phyloP scores from a whole-genome alignment of 805 yeast genomes.

The Wickerhamiella siamensis region DNA sequence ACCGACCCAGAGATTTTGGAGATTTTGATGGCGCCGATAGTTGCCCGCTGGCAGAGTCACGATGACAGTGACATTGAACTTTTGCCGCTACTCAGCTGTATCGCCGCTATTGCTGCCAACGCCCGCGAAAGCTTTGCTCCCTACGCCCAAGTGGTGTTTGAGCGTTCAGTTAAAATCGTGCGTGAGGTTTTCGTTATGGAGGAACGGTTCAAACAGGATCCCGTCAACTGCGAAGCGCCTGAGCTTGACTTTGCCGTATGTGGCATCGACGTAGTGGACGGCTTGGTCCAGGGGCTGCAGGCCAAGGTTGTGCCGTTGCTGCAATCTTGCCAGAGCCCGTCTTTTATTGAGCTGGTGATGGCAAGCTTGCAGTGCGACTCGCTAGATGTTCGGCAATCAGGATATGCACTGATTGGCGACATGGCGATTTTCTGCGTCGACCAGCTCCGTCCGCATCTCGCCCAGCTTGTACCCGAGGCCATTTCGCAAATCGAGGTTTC shows the following conservation, averaged over 20 bases:
- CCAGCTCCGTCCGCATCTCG: conserved; percentile 22
- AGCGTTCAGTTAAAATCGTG: conserved; percentile 59
- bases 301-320: conserved; percentile 44
- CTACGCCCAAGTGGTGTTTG: conserved; percentile 74
- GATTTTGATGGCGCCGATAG: conserved; percentile 62
- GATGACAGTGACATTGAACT: conserved; percentile 68
- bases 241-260: conserved; percentile 87
- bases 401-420: conserved; percentile 84
- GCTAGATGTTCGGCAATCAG: conserved; percentile 86
- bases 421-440: conserved; percentile 50
- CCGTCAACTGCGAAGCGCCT: conserved; percentile 40
- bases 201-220: conserved; percentile 48
- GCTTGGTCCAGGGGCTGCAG: conserved; percentile 80
- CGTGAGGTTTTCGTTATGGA: conserved; percentile 53
- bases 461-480: conserved; percentile 29
- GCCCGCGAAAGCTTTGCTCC: conserved; percentile 77
- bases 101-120: conserved; percentile 81
- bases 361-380: conserved; percentile 60
- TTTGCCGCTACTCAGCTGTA: conserved; percentile 87
- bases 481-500: conserved; percentile 44
- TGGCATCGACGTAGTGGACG: conserved; percentile 79
- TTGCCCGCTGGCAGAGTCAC: conserved; percentile 63
- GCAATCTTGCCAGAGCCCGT: conserved; percentile 21
- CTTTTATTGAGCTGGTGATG: conserved; percentile 46
- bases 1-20: conserved; percentile 43